Evolutionary conservation across 2,329 filamentous ascomycete species (phyloP), one percentile per base, ranked within the genome.

Genomic region (Polytolypa hystricis): DNA sequence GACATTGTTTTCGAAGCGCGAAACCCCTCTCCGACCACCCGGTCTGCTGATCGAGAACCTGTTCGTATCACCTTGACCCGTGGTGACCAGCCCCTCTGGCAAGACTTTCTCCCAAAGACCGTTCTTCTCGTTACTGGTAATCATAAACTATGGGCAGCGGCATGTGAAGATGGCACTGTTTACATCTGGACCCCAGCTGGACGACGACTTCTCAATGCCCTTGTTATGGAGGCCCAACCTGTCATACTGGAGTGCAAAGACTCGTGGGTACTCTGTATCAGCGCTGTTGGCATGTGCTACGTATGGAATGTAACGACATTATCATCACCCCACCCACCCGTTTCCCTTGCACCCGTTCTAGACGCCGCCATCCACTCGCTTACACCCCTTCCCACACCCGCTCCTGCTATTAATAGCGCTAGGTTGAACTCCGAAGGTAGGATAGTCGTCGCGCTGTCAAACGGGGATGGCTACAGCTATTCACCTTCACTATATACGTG

Each of bases 151-250:
- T 98, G 91, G 83, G 81, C 84, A 0, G 89, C 81, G 11, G 87
- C 83, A 7, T 95, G 87, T 51, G 91, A 98, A 56, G 91, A 96
- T 53, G 91, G 86, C 11, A 84, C 79, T 12, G 57, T 98, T 5
- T 84, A 94, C 53, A 74, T 84, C 6, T 98, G 91, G 87, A 89
- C 87, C 1, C 85, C 89, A 2, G 85, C 87, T 10, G 91, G 91
- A 9, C 77, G 93, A 43, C 76, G 93, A 35, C 67, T 94, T 15
- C 68, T 93, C 38, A 94, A 84, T 51, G 79, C 87, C 4, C 71
- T 95, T 45, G 73, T 95, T 4, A 65, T 96, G 11, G 91, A 98
- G 61, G 79, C 89, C 2, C 87, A 96, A 50, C 84, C 91, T 1
- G 87, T 96, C 20, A 91, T 98, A 39, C 70, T 98, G 17, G 91